These are phyloP conservation scores for Spirogloea muscicola DNA, from an alignment of 139 green algal species.

Conservation along the genomic window DNA sequence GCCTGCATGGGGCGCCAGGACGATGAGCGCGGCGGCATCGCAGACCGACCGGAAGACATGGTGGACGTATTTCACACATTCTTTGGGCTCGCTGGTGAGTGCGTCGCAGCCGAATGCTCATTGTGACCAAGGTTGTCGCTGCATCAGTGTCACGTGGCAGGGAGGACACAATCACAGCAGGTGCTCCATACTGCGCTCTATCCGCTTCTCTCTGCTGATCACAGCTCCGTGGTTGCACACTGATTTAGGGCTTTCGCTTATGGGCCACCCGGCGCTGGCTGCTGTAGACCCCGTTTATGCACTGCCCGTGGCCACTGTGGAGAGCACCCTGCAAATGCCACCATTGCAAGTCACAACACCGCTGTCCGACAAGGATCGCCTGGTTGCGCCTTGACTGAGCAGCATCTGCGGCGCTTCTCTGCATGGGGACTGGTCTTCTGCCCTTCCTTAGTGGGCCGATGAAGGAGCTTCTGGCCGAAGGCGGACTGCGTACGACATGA, in stretches of 20 bases:
- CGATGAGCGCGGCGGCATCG: conserved; percentile 88
- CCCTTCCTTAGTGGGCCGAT: no score
- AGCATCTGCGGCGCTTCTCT: no score
- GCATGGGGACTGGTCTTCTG: no score
- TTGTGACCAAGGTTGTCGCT: not conserved
- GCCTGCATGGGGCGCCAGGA: conserved; percentile 69
- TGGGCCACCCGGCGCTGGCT: conserved; percentile 70
- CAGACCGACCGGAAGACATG: conserved; percentile 90
- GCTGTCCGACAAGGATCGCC: no score
- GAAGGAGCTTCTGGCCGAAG: no score
- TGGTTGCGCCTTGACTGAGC: no score
- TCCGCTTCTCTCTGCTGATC: no score
- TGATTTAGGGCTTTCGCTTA: conserved; percentile 66
- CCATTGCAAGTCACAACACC: no score
- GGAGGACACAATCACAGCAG: not conserved
- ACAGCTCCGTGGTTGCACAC: no score
- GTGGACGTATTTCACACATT: conserved; percentile 98
- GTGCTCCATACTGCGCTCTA: no score
- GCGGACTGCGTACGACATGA: no score
- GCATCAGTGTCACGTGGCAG: not conserved
- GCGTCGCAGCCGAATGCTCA: not conserved
- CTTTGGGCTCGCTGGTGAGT: conserved; percentile 82
- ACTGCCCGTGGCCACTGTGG: conserved; percentile 70
- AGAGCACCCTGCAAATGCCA: conserved; percentile 36
- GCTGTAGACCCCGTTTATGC: conserved; percentile 83